Evolutionary conservation across 495 filamentous ascomycete species (phyloP).

Genomic region (Platismatia glauca): DNA sequence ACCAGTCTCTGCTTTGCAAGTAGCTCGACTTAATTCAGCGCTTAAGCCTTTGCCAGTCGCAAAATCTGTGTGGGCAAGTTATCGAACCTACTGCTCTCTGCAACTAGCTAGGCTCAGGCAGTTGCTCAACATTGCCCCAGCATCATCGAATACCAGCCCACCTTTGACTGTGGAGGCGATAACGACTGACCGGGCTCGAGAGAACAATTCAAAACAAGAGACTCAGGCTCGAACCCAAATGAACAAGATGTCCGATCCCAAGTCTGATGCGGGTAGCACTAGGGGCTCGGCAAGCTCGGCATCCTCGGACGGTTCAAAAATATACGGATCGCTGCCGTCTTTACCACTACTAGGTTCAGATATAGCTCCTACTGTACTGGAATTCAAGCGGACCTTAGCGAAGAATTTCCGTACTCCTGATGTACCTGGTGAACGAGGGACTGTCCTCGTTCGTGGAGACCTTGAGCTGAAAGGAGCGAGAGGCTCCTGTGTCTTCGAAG

Average conservation of each 20-base stretch:
- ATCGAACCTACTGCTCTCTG: constrained; percentile 23
- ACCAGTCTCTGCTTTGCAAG: constrained; percentile 33
- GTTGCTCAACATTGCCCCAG: constrained; percentile 15
- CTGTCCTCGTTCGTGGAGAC: constrained; percentile 54
- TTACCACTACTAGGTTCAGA: constrained; percentile 16
- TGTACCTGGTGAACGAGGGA: constrained; percentile 49
- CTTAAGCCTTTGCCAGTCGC: constrained; percentile 37
- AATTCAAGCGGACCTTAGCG: constrained; percentile 46
- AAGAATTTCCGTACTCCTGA: constrained; percentile 36
- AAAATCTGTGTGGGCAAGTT: constrained; percentile 31
- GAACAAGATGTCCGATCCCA: constrained; percentile 13
- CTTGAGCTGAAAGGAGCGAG: constrained; percentile 54
- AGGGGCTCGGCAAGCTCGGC: constrained; percentile 7
- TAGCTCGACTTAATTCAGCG: constrained; percentile 31
- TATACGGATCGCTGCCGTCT: constrained; percentile 10
- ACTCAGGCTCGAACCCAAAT: constrained; percentile 3
- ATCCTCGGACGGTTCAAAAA: constrained; percentile 10
- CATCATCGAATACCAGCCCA: constrained; percentile 5
- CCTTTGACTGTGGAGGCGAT: constrained; percentile 1
- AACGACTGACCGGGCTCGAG: constrained; percentile 3
- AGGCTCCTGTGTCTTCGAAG: constrained; percentile 49
- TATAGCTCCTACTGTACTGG: constrained; percentile 16
- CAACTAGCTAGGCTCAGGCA: constrained; percentile 26
- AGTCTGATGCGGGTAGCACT: constrained; percentile 6
- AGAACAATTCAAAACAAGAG: constrained; percentile 2